Conservation (phyloP, 2,329 filamentous ascomycete species). For the Aulographum hederae region DNA sequence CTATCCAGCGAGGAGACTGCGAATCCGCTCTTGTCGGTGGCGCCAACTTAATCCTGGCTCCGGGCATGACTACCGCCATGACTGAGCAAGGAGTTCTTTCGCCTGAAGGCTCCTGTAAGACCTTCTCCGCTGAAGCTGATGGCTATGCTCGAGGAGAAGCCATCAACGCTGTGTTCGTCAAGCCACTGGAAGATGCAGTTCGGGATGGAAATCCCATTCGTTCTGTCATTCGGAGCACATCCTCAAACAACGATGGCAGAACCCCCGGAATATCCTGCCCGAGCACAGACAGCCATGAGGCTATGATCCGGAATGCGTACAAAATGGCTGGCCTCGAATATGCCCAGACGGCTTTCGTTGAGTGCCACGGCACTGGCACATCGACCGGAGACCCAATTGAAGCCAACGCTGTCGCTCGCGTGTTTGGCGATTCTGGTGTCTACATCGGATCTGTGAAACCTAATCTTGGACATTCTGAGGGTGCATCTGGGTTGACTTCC, state of each 20-base stretch:
- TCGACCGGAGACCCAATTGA: conserved; percentile 9
- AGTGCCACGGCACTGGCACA: conserved; percentile 18
- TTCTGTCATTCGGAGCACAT: conserved; percentile 14
- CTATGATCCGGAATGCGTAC: conserved; percentile 16
- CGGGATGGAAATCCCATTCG: conserved; percentile 17
- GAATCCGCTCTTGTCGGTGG: conserved; percentile 17
- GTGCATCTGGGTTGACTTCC: conserved; percentile 22
- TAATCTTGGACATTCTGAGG: conserved; percentile 27
- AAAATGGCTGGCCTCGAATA: conserved; percentile 9
- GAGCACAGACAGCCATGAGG: conserved; percentile 9
- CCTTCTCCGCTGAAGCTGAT: conserved; percentile 15
- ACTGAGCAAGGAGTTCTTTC: neutral
- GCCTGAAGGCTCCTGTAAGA: conserved; percentile 7
- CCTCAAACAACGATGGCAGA: conserved; percentile 13
- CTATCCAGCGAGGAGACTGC: conserved; percentile 10
- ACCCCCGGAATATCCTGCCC: conserved; percentile 9
- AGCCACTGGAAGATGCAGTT: conserved; percentile 13
- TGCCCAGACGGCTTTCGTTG: conserved; percentile 14
- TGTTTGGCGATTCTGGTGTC: conserved; percentile 6
- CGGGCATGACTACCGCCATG: conserved; percentile 10
- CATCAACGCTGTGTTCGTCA: conserved; percentile 15
- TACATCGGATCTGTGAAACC: conserved; percentile 7
- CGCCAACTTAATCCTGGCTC: conserved; percentile 17
- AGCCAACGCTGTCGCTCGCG: conserved; percentile 1
- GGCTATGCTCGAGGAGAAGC: conserved; percentile 19